Percentiles rank a stretch among this genome's conserved stretches.
Evolutionary conservation across 2,329 filamentous ascomycete genomes (phyloP).

Genomic region (Diaporthe amygdali): DNA sequence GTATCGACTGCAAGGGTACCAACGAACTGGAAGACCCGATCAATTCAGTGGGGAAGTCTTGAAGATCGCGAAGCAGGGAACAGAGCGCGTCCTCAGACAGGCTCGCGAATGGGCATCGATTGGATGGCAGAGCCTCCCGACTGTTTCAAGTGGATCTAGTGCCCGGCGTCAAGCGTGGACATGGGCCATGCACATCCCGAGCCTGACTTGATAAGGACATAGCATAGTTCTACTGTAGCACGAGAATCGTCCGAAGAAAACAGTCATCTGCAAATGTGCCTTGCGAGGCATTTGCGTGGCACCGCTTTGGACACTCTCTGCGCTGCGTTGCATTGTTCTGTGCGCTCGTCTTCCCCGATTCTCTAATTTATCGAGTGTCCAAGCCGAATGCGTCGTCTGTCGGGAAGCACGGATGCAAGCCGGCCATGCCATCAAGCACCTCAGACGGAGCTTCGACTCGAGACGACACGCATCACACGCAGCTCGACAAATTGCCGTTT

Average conservation of each 20-base stretch:
- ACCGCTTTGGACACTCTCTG: too few relatives aligned
- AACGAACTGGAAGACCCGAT: conserved; percentile 8
- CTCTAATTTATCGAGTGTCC: too few relatives aligned
- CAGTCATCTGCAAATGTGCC: neutral
- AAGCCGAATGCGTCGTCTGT: neutral
- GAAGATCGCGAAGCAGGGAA: conserved; percentile 20
- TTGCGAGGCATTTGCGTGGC: neutral
- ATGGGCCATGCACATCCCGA: conserved; percentile 25
- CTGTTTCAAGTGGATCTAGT: conserved; percentile 34
- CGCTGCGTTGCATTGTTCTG: neutral
- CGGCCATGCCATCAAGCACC: neutral
- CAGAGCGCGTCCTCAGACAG: conserved; percentile 29
- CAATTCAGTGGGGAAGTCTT: conserved; percentile 14
- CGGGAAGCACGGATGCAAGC: neutral
- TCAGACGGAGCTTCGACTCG: conserved; percentile 12
- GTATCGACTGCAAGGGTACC: conserved; percentile 1
- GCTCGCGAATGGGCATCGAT: conserved; percentile 28
- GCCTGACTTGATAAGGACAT: neutral
- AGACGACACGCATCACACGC: conserved; percentile 1
- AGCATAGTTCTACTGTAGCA: neutral
- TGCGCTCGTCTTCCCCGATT: too few relatives aligned
- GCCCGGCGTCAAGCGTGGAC: conserved; percentile 25
- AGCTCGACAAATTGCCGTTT: neutral
- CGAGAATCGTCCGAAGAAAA: neutral
- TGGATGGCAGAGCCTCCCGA: conserved; percentile 31